Evolutionary conservation across 2,329 filamentous ascomycete species (phyloP).

Genomic region (Volutella citrinella): DNA sequence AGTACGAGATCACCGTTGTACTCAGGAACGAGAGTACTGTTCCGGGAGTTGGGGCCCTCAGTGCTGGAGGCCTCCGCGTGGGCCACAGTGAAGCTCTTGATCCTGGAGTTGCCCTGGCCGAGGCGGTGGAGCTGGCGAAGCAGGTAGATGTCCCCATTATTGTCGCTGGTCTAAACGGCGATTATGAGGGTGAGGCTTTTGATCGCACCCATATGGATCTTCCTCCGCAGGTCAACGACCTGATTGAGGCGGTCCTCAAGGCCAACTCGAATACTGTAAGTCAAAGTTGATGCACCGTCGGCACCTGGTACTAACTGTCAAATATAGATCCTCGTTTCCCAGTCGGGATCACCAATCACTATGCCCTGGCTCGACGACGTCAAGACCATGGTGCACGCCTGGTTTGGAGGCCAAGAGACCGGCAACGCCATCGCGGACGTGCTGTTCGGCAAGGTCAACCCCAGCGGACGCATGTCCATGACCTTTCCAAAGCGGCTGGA

Average conservation of each 20-base stretch:
- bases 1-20: slow-evolving; percentile 2
- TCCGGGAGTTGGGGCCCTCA: not conserved
- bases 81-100: slow-evolving; percentile 6
- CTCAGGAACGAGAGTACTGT: not conserved
- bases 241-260: slow-evolving; percentile 5
- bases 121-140: too few relatives aligned
- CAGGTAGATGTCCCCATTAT: slow-evolving; percentile 53
- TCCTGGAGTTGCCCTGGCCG: slow-evolving; percentile 34
- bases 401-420: slow-evolving; percentile 66
- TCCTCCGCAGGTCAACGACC: slow-evolving; percentile 2
- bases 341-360: slow-evolving; percentile 54
- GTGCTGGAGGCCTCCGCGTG: slow-evolving; percentile 3
- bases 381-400: slow-evolving; percentile 56
- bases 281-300: too few relatives aligned
- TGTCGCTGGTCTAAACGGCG: slow-evolving; percentile 50
- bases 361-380: slow-evolving; percentile 45
- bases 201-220: slow-evolving; percentile 6
- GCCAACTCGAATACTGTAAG: slow-evolving; percentile 10
- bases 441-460: slow-evolving; percentile 57
- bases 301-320: too few relatives aligned
- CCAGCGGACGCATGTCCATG: slow-evolving; percentile 59
- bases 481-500: slow-evolving; percentile 36
- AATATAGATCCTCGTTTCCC: too few relatives aligned
- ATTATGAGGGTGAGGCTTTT: slow-evolving; percentile 46
- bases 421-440: slow-evolving; percentile 66